Evolutionary conservation across 2,329 filamentous ascomycete species (phyloP).

Genomic region (Pseudonectria foliicola): DNA sequence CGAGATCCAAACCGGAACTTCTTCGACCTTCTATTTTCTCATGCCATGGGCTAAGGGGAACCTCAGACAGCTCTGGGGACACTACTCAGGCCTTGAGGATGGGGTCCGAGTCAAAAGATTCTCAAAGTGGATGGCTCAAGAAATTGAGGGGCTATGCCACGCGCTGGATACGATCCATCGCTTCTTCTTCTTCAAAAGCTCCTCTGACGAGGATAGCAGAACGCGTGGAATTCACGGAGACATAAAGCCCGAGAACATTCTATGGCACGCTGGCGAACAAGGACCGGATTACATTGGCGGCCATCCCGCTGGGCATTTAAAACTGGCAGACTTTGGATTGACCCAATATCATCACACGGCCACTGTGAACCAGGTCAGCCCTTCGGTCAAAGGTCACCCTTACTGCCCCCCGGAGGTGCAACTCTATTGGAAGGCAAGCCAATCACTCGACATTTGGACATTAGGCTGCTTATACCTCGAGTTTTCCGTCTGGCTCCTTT

Average conservation of each 20-base stretch:
- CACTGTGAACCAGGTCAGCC: slow-evolving; percentile 2
- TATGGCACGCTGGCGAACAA: slow-evolving; percentile 1
- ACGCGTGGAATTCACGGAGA: slow-evolving; percentile 6
- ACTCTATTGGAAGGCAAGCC: background rate
- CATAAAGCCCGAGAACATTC: slow-evolving; percentile 7
- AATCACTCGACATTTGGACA: slow-evolving; percentile 4
- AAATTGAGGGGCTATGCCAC: background rate
- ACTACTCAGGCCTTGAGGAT: background rate
- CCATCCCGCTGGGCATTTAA: slow-evolving; percentile 2
- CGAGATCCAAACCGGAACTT: background rate
- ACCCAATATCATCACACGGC: slow-evolving; percentile 4
- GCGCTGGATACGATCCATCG: background rate
- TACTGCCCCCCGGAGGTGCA: background rate
- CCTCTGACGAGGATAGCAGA: background rate
- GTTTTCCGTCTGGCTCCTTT: slow-evolving; percentile 4
- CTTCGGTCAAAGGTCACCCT: background rate
- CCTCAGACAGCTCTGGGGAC: slow-evolving; percentile 2
- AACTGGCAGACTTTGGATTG: slow-evolving; percentile 5
- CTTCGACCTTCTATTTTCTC: slow-evolving; percentile 2
- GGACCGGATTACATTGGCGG: too few relatives aligned
- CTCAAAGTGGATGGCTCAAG: slow-evolving; percentile 1
- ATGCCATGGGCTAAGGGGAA: slow-evolving; percentile 4
- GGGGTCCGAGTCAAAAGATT: background rate
- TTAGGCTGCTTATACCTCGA: slow-evolving; percentile 5
- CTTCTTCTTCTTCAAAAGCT: background rate